Conservation (phyloP, 345 rosid species). For the Eutrema heterophyllum region DNA sequence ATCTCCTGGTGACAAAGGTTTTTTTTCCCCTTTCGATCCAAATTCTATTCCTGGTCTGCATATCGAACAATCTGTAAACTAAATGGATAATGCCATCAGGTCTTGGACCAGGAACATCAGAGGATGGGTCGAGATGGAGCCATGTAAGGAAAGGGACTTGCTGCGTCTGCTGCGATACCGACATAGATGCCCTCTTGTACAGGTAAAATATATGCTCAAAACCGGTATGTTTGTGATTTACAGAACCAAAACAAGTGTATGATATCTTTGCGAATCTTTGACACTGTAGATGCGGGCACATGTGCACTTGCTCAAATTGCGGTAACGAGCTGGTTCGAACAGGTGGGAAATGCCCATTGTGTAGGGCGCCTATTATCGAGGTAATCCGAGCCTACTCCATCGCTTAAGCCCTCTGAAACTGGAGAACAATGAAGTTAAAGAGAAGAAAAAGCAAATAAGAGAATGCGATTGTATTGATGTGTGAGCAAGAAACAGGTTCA, state of each 20-base stretch:
- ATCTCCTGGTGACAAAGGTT: neutral
- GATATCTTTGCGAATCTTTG: neutral
- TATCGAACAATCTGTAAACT: neutral
- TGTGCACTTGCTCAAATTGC: slow-evolving; percentile 4
- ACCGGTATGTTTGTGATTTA: neutral
- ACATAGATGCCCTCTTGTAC: slow-evolving; percentile 3
- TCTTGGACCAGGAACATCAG: slow-evolving; percentile 4
- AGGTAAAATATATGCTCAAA: neutral
- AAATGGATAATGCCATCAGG: neutral
- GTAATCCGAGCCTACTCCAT: slow-evolving; percentile 3
- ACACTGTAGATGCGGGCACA: neutral
- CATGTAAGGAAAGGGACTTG: neutral
- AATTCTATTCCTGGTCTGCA: neutral
- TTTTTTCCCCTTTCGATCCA: neutral
- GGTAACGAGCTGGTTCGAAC: neutral
- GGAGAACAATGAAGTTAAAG: neutral
- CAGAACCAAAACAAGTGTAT: neutral
- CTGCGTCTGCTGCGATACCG: slow-evolving; percentile 2
- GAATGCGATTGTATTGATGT: neutral
- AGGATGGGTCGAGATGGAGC: slow-evolving; percentile 2
- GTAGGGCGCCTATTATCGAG: slow-evolving; percentile 4
- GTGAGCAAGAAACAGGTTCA: neutral
- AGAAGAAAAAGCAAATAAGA: neutral
- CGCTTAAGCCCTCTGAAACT: neutral
- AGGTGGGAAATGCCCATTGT: neutral